Base-by-base conservation (phyloP, 306 rosid species). In the Pueraria montana region DNA sequence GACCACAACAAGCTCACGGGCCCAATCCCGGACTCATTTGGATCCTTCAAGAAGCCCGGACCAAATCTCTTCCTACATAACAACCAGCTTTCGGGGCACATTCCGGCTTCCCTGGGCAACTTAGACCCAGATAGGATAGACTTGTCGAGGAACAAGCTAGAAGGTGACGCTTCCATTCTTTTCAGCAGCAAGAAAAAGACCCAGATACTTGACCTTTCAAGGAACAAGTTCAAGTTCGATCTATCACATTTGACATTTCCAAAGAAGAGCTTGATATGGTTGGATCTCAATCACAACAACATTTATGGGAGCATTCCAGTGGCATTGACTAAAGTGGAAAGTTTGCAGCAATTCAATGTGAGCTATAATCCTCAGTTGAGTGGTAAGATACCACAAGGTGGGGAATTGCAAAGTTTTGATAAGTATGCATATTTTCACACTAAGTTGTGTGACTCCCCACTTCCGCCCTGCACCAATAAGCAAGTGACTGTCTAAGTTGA, bases 1-100 rank as follows among this genome's bases (percentile, higher is more conserved):
- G 72, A 65, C 48, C 26, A 49, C 16, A 65, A 65, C 72, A 4
- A 34, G 26, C 72, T 65, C 72, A 65, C 48, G 8, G 72, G 72
- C 49, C 14, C 48, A 17, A 65, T 65, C 26, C 71, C 71, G 24
- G 14, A 0, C 46, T 65, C 71, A 1, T 36, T 65, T 14, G 72
- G 72, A 0, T 17, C 45, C 24, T 65, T 65, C 68, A 62, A 62
- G 0, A 62, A 62, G 68, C 72, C 24, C 72, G 48, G 26, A 3
- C 49, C 72, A 17, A 16, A 65, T 36, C 72, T 65, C 16, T n/a
- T 17, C 8, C 48, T 65, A 0, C 36, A 49, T n/a, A 49, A 34
- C 48, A 65, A 65, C 72, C 26, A 65, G 6, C 72, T 65, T 10
- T 65, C 72, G 0, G 72, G 72, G 16, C 14, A 26, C 45, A 36